phyloP scores from a whole-genome alignment of 2,329 filamentous ascomycete species.

The Grosmannia huntii region DNA sequence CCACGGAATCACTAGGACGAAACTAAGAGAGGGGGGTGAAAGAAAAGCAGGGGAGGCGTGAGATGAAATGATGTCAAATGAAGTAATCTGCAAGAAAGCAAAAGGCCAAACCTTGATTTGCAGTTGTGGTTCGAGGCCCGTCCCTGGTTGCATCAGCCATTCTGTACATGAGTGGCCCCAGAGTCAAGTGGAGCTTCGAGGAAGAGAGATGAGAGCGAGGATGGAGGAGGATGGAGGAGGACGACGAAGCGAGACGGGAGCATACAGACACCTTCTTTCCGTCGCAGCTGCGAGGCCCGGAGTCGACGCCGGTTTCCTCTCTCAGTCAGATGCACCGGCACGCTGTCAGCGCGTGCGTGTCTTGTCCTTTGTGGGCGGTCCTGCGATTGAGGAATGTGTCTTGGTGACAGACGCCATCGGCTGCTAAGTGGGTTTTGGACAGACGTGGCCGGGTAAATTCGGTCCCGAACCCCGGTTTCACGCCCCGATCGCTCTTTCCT shows the following conservation, averaged over 20 bases:
- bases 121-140: not conserved
- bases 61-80: not conserved
- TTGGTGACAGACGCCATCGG: not conserved
- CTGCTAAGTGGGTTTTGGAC: not conserved
- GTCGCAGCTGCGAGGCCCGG: not conserved
- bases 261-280: not conserved
- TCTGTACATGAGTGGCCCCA: not conserved
- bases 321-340: not conserved
- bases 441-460: constrained; percentile 6
- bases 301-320: not conserved
- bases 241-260: not conserved
- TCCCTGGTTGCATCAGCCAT: not conserved
- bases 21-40: not conserved
- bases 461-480: constrained; percentile 7
- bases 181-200: not conserved
- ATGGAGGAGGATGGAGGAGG: not conserved
- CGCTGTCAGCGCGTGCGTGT: not conserved
- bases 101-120: not conserved
- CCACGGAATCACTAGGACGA: not conserved
- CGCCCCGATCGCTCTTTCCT: not conserved
- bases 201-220: not conserved
- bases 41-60: not conserved
- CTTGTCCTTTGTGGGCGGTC: not conserved
- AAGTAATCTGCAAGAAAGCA: not conserved
- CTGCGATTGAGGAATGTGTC: not conserved